Base-by-base conservation (phyloP, 164 flowering plant species). In the Tetrastigma voinierianum region DNA sequence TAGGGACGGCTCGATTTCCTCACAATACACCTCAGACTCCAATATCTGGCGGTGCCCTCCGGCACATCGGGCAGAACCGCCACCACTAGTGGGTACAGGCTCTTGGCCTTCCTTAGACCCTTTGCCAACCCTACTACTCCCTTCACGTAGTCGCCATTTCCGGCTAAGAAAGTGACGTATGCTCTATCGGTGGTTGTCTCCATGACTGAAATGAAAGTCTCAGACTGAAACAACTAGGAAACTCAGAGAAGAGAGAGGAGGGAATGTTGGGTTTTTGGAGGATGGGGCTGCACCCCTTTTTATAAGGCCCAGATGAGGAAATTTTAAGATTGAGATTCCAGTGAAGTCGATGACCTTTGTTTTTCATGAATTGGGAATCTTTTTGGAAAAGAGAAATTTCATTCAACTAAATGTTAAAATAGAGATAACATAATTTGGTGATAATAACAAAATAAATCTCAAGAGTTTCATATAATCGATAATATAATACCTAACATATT, bases 1-100 rank as follows among this genome's bases (percentile, higher is more conserved):
- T 74, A 75, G n/a, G n/a, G 8, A 88, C 84, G 90, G 90, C 68
- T 85, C 84, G 4, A 88, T 88, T 67, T 85, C 0, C 83, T 70
- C n/a, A 88, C 80, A 17, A 85, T 72, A 58, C 93, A 86, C 7
- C 90, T 88, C 88, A 45, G 76, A 71, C 51, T 46, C 72, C 1
- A 86, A 77, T 57, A 84, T 72, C 44, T 61, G 67, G 19, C 87
- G 84, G 70, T 87, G 91, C 17, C 87, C 16, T 68, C 74, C 0
- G 88, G 91, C 10, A 87, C 88, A 48, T 87, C 91, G 1, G 91
- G 87, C 57, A 84, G 40, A 17, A 77, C 52, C 1, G 91, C 89
- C 46, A 87, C 91, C 46, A 87, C 87, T 2, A 87, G 77, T 14
- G 91, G 88, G 75, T 84, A 84, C 0, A 67, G 78, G 9, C 78